Evolutionary conservation across 2,329 filamentous ascomycete species (phyloP), one percentile per base, ranked within the genome.

Genomic region (Echinosphaeria canescens): DNA sequence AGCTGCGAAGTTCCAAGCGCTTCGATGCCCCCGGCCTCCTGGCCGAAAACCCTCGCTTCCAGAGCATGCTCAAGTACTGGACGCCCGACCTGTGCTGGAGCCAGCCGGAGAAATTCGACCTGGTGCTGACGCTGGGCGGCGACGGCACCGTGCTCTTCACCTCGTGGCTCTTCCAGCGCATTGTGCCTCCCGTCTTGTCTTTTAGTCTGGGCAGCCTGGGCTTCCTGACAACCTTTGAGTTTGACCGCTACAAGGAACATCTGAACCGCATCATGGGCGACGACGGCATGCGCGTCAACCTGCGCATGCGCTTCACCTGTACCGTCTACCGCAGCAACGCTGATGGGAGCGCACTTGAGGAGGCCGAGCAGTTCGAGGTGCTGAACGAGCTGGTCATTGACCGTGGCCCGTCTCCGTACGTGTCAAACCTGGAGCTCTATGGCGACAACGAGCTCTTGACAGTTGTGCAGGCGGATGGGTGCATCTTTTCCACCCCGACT

Each of bases 381-480:
- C 69, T 98, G 35, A 98, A 98, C 50, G 88, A 98, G 53, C 71
- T 98, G 27, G 85, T 98, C 48, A 95, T 98, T 40, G 88, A 98
- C 52, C 79, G 88, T 32, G 88, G 88, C 34, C 88, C 88, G 41
- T 91, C 80, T 11, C 84, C 85, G 13, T 98, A 95, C 45, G 85
- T 98, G 31, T 95, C 85, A 23, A 91, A 92, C 50, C 62, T 98
- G 22, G 88, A 98, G 53, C 61, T 98, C 9, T 95, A 91, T 46
- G 88, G 84, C 34, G 88, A 98, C 44, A 78, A 91, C 42, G 81
- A 91, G 48, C 72, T 93, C 23, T 62, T 98, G 38, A 98, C 88
- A 11, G 80, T 93, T 27, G 79, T 98, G 25, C 84, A 92, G 51
- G 88, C 88, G 18, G 88, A 98, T 42, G 88, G 88, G 29, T 92